Evolutionary conservation across 441 rosid genomes (phyloP).

Genomic region (Gossypium lobatum): DNA sequence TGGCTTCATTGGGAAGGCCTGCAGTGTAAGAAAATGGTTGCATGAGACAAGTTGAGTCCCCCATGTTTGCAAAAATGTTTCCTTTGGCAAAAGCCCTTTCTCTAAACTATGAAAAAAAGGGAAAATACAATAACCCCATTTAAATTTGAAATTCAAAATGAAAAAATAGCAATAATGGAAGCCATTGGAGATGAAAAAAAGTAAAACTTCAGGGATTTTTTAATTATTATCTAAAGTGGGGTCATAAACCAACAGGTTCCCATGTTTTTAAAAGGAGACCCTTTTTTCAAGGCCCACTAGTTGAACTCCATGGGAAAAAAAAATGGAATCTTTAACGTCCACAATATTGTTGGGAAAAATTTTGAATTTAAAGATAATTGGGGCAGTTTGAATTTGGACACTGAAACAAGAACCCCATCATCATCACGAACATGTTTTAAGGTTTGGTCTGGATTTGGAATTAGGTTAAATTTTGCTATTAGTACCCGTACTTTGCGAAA

Average conservation of each 20-base stretch:
- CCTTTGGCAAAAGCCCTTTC: slow-evolving; percentile 9
- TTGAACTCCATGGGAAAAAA: neutral
- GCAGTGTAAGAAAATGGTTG: slow-evolving; percentile 53
- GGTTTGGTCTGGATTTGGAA: neutral
- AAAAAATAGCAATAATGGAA: slow-evolving; percentile 6
- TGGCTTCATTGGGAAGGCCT: slow-evolving; percentile 31
- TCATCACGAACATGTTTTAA: neutral
- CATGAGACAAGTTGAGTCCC: slow-evolving; percentile 60
- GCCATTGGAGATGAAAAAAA: neutral
- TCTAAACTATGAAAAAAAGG: neutral
- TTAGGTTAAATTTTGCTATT: too few relatives aligned
- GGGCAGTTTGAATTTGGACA: neutral
- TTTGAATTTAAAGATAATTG: slow-evolving; percentile 21
- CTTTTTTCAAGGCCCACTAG: slow-evolving; percentile 16
- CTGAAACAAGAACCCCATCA: neutral
- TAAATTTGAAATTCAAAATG: slow-evolving; percentile 46
- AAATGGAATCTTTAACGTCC: slow-evolving; percentile 3
- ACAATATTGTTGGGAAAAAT: neutral
- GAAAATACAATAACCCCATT: slow-evolving; percentile 8
- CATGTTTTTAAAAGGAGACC: neutral
- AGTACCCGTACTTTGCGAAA: neutral
- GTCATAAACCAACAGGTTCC: slow-evolving; percentile 1
- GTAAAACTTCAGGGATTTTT: slow-evolving; percentile 8
- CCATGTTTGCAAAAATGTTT: slow-evolving; percentile 31
- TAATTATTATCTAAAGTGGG: slow-evolving; percentile 22